Evolutionary conservation across 1,139 yeast species (phyloP).

Genomic region (Ogataea hybrid): DNA sequence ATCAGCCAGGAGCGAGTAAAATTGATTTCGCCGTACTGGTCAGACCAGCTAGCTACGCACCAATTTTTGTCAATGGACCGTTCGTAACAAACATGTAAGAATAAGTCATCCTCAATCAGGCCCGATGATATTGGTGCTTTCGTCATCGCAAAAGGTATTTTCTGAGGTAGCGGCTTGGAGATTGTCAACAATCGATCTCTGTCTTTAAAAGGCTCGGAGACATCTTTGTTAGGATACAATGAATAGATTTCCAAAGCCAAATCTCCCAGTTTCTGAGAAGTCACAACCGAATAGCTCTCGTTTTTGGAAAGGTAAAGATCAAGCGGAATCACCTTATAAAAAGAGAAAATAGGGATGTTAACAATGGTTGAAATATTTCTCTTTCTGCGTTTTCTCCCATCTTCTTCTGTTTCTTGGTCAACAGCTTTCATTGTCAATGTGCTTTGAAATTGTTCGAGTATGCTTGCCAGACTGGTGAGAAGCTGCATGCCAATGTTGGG

Average conservation of each 20-base stretch:
- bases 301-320: slow-evolving; percentile 45
- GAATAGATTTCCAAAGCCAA: slow-evolving; percentile 67
- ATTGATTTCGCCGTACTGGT: slow-evolving; percentile 69
- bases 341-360: slow-evolving; percentile 32
- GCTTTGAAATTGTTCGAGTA: slow-evolving; percentile 48
- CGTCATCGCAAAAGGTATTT: slow-evolving; percentile 51
- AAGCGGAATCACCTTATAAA: slow-evolving; percentile 58
- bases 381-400: slow-evolving; percentile 24
- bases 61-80: slow-evolving; percentile 78
- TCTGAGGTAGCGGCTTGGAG: slow-evolving; percentile 45
- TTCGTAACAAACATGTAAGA: slow-evolving; percentile 82
- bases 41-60: slow-evolving; percentile 89
- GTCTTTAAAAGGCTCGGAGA: slow-evolving; percentile 21
- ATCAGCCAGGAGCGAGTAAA: slow-evolving; percentile 68
- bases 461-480: slow-evolving; percentile 44
- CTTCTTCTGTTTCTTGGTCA: slow-evolving; percentile 31
- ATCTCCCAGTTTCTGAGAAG: slow-evolving; percentile 47
- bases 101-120: slow-evolving; percentile 62
- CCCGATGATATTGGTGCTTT: slow-evolving; percentile 35
- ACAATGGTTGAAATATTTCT: slow-evolving; percentile 14
- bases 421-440: slow-evolving; percentile 30
- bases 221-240: slow-evolving; percentile 24
- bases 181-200: slow-evolving; percentile 40
- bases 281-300: slow-evolving; percentile 46
- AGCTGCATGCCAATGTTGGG: slow-evolving; percentile 46